Percentiles rank a stretch among this genome's conserved stretches.
Evolutionary conservation across 2,329 filamentous ascomycete species (phyloP).

Genomic region (Aaosphaeria pasadenensis): DNA sequence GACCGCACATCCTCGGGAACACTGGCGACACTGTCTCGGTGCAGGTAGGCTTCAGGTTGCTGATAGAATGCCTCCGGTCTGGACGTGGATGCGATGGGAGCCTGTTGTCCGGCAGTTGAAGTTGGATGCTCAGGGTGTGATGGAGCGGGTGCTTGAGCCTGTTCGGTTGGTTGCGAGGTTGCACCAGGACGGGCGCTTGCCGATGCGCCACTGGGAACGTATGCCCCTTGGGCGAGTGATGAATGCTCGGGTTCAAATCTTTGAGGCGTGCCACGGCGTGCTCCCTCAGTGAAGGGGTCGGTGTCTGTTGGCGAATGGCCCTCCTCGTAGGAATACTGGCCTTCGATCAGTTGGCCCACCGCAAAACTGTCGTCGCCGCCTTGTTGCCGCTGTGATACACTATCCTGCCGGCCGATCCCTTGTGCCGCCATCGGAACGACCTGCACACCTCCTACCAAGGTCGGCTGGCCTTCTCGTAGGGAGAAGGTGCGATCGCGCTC

Average conservation of each 20-base stretch:
- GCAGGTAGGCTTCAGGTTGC: conserved; percentile 36
- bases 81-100: conserved; percentile 21
- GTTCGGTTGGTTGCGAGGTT: conserved; percentile 15
- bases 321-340: conserved; percentile 51
- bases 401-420: conserved; percentile 56
- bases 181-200: conserved; percentile 9
- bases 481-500: conserved; percentile 83
- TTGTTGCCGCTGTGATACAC: conserved; percentile 41
- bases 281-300: conserved; percentile 59
- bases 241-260: conserved; percentile 31
- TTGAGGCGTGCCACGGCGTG: conserved; percentile 12
- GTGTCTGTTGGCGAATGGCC: conserved; percentile 55
- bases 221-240: conserved; percentile 31
- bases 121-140: conserved; percentile 18
- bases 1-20: conserved; percentile 34
- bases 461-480: conserved; percentile 84
- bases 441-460: conserved; percentile 86
- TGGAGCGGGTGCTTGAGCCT: conserved; percentile 23
- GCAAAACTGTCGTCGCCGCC: conserved; percentile 33
- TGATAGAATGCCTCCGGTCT: conserved; percentile 38
- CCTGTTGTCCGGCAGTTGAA: conserved; percentile 18
- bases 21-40: conserved; percentile 18
- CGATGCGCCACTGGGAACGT: conserved; percentile 26
- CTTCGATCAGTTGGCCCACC: conserved; percentile 30
- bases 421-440: conserved; percentile 87